A percentile compares a stretch with the other conserved stretches of the same genome.
These are phyloP conservation scores for Calonectria crousiana DNA, from an alignment of 2,329 filamentous ascomycete genomes.

Conservation along the genomic window DNA sequence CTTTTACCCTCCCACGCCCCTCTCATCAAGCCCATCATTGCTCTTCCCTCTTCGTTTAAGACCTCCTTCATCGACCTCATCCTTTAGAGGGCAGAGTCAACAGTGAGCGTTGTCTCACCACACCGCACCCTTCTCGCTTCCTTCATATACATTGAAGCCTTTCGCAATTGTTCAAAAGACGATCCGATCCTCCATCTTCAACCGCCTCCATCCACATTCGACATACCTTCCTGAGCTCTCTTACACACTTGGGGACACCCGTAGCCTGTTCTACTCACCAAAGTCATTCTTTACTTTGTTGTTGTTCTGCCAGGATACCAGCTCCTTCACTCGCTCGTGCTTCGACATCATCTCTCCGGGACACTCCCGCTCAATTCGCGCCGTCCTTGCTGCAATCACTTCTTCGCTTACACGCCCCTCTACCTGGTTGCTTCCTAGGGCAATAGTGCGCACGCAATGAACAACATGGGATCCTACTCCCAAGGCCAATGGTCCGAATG, in stretches of 20 bases:
- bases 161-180: conserved; percentile 45
- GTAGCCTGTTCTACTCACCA: conserved; percentile 5
- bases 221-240: conserved; percentile 12
- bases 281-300: conserved; percentile 8
- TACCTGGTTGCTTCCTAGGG: conserved; percentile 25
- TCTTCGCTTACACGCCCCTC: background rate
- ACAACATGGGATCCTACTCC: conserved; percentile 50
- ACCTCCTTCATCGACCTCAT: conserved; percentile 51
- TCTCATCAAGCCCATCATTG: conserved; percentile 41
- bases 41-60: conserved; percentile 43
- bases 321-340: conserved; percentile 25
- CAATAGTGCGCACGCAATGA: conserved; percentile 32
- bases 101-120: conserved; percentile 50
- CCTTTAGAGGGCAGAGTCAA: conserved; percentile 48
- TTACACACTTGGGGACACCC: background rate
- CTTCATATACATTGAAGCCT: conserved; percentile 36
- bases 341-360: conserved; percentile 3
- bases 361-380: background rate
- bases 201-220: conserved; percentile 27
- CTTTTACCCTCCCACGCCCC: conserved; percentile 53
- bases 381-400: background rate
- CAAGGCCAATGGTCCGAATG: conserved; percentile 53
- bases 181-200: conserved; percentile 37
- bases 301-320: conserved; percentile 14
- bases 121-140: conserved; percentile 48